A percentile compares a stretch with the other conserved stretches of the same genome.
Conservation (phyloP, 306 rosid genomes). For the Prunus fruticosa region DNA sequence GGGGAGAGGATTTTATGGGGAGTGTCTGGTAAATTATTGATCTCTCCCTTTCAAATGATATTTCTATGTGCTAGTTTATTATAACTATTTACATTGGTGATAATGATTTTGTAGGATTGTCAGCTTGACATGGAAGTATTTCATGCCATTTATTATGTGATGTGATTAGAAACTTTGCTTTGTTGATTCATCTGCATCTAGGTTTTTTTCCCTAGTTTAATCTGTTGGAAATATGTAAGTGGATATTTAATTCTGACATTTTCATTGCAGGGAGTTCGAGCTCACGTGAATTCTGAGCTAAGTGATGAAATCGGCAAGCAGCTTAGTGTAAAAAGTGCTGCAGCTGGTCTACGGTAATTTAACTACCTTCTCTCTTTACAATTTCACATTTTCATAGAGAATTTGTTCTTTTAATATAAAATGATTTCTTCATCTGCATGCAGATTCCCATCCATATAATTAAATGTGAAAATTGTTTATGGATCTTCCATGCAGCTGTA, state of each 20-base stretch:
- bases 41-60: slow-evolving; percentile 13
- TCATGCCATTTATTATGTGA: neutral
- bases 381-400: neutral
- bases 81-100: neutral
- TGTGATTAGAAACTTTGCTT: neutral
- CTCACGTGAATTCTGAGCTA: slow-evolving; percentile 60
- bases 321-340: slow-evolving; percentile 71
- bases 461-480: neutral
- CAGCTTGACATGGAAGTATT: neutral
- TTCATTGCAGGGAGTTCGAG: slow-evolving; percentile 69
- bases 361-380: neutral
- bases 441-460: neutral
- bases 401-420: neutral
- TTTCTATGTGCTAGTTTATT: neutral
- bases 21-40: slow-evolving; percentile 60
- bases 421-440: neutral
- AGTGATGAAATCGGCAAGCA: slow-evolving; percentile 82
- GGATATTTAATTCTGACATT: slow-evolving; percentile 13
- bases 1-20: slow-evolving; percentile 93
- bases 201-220: slow-evolving; percentile 1
- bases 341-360: slow-evolving; percentile 64
- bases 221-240: neutral
- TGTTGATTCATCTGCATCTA: neutral
- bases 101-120: neutral
- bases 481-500: neutral